These are phyloP conservation scores for Yarrowia deformans DNA, from an alignment of 805 yeast species.

Conservation along the genomic window DNA sequence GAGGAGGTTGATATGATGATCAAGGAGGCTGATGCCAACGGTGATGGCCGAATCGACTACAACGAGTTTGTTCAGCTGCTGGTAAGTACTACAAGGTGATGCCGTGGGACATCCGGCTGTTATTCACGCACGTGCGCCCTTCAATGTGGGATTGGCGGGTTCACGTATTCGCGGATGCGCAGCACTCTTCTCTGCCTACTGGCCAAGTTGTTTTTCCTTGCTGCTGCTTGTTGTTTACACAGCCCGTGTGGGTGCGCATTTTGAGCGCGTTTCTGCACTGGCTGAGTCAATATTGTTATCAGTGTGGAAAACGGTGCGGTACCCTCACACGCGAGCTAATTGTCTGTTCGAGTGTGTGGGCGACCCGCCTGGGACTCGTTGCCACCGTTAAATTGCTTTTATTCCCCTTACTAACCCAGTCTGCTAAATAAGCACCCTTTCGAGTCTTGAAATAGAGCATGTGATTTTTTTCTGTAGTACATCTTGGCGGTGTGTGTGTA, in stretches of 20 bases:
- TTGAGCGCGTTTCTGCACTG: constrained; percentile 33
- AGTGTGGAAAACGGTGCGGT: constrained; percentile 5
- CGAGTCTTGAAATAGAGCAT: constrained; percentile 34
- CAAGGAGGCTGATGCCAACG: constrained; percentile 81
- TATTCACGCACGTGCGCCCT: not conserved
- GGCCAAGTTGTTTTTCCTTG: not conserved
- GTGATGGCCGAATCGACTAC: constrained; percentile 97
- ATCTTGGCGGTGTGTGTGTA: not conserved
- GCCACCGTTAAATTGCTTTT: too few species aligned
- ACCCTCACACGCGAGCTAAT: constrained; percentile 30
- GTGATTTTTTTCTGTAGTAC: constrained; percentile 26
- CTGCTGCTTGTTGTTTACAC: constrained; percentile 26
- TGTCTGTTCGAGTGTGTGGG: not conserved
- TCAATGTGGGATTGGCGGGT: too few species aligned
- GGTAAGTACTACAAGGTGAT: constrained; percentile 41
- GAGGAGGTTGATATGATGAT: constrained; percentile 98
- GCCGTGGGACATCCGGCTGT: not conserved
- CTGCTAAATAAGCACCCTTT: constrained; percentile 22
- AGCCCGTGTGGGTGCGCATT: constrained; percentile 26
- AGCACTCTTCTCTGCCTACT: not conserved
- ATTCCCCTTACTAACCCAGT: constrained; percentile 26
- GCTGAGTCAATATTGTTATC: constrained; percentile 33
- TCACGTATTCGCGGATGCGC: not conserved
- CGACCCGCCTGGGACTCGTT: not conserved
- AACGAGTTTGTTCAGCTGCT: constrained; percentile 93